phyloP scores from a whole-genome alignment of 1,284 basidiomycete genomes.

The Ganoderma lingzhi region DNA sequence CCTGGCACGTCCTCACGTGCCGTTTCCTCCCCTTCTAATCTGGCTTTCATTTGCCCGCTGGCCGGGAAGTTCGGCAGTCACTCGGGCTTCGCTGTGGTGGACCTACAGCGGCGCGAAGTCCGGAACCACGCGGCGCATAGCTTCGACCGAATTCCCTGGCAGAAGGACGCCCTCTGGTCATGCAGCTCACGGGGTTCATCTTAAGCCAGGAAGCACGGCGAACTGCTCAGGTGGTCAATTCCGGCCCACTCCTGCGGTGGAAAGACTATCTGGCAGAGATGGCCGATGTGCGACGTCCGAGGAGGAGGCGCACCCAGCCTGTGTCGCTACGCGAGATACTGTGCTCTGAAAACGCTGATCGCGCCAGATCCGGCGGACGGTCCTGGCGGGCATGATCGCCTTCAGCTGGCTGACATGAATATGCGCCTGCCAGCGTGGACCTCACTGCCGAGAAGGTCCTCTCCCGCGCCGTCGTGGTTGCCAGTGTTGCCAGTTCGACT shows the following conservation, averaged over 20 bases:
- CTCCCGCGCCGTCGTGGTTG: background rate
- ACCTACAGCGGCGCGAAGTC: slow-evolving; percentile 35
- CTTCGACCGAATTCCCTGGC: slow-evolving; percentile 19
- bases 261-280: slow-evolving; percentile 29
- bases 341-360: slow-evolving; percentile 23
- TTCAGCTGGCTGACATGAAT: background rate
- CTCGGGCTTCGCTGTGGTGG: slow-evolving; percentile 25
- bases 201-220: slow-evolving; percentile 28
- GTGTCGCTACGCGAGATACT: slow-evolving; percentile 18
- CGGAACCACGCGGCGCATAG: slow-evolving; percentile 29
- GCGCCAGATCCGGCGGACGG: slow-evolving; percentile 21
- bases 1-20: slow-evolving; percentile 19
- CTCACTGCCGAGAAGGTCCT: background rate
- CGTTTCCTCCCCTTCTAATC: background rate
- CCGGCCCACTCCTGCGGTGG: slow-evolving; percentile 26
- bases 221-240: slow-evolving; percentile 30
- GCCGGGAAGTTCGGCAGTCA: slow-evolving; percentile 18
- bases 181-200: slow-evolving; percentile 22
- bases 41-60: slow-evolving; percentile 1
- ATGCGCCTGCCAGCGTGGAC: background rate
- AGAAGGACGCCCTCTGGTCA: slow-evolving; percentile 13
- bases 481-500: background rate
- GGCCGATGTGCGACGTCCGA: slow-evolving; percentile 24
- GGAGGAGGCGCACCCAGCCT: slow-evolving; percentile 17
- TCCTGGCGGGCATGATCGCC: slow-evolving; percentile 18